Evolutionary conservation across 2,329 filamentous ascomycete genomes (phyloP), one percentile per base, ranked within the genome.

Genomic region (Thielaviopsis ethacetica): DNA sequence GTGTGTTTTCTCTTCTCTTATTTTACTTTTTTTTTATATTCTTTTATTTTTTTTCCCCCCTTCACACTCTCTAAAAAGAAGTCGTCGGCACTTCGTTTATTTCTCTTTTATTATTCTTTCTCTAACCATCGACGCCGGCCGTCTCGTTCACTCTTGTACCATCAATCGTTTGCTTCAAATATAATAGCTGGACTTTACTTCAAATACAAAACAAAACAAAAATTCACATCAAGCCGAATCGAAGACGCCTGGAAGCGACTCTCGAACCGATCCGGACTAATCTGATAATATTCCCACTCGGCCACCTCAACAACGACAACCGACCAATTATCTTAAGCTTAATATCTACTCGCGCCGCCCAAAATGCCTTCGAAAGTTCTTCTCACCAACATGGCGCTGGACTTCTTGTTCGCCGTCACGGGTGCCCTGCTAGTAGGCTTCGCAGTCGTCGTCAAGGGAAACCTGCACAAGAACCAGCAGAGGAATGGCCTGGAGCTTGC

Each of bases 281-380:
- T n/a, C 38, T 3, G 13, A 44, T 44, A 15, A n/a, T 44, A 15
- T 5, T 44, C 17, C 15, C 15, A 17, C 3, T 53, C 24, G 15
- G 17, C 50, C 13, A 24, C 3, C 4, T 12, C 12, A 27, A 24
- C 50, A 9, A 53, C 10, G 34, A 53, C n/a, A 30, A 53, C 7
- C 24, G n/a, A n/a, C 27, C 0, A 10, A 15, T 15, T 21, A 13
- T 47, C 13, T 52, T 12, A 51, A 38, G 22, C 51, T 53, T 53
- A 30, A 53, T 53, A 26, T 15, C 19, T 24, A 27, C 6, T 27
- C 22, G 24, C 13, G 3, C 27, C 22, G n/a, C 22, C 26, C 30
- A 53, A 27, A 41, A 82, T 81, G 78, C 73, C 72, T 61, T 81
- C 78, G 73, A 79, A 77, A 64, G 71, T 82, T 62, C 73, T 80